Conservation (phyloP, 441 rosid genomes). For the Melastoma candidum region DNA sequence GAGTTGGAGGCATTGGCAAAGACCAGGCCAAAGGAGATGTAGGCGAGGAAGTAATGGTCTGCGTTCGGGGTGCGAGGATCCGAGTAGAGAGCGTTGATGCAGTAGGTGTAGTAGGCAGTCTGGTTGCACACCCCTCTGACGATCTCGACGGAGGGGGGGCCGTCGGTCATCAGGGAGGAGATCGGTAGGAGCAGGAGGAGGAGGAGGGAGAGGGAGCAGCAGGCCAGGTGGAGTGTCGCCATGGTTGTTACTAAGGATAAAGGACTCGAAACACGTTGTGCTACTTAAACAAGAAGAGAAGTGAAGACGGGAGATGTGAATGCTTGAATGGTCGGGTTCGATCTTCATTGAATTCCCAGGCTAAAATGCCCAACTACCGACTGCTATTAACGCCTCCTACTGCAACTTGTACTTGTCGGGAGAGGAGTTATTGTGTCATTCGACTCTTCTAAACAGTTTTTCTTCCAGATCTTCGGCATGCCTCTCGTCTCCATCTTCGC, state of each 20-base stretch:
- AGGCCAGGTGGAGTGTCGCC: not conserved
- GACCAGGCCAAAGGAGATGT: constrained; percentile 23
- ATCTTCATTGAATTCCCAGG: too few relatives aligned
- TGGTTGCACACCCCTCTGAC: constrained; percentile 18
- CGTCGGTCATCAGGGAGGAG: not conserved
- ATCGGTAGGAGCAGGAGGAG: not conserved
- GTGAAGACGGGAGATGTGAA: too few relatives aligned
- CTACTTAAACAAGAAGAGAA: too few relatives aligned
- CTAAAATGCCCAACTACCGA: too few relatives aligned
- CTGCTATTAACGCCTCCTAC: too few relatives aligned
- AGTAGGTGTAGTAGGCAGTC: constrained; percentile 15
- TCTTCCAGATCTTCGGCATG: too few relatives aligned
- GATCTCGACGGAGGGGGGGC: constrained; percentile 4
- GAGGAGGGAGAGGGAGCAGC: not conserved
- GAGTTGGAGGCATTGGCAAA: constrained; percentile 20
- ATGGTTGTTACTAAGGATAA: not conserved
- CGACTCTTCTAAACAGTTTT: too few relatives aligned
- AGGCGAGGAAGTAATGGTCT: constrained; percentile 22
- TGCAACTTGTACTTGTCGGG: too few relatives aligned
- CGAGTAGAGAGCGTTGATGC: constrained; percentile 15
- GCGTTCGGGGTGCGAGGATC: constrained; percentile 23
- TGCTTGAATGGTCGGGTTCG: too few relatives aligned
- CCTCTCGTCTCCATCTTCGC: too few relatives aligned
- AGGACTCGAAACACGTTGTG: too few relatives aligned
- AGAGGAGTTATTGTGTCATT: too few relatives aligned